These are phyloP conservation scores for Spergularia marina DNA, from an alignment of 148 eudicot genomes.

Conservation along the genomic window DNA sequence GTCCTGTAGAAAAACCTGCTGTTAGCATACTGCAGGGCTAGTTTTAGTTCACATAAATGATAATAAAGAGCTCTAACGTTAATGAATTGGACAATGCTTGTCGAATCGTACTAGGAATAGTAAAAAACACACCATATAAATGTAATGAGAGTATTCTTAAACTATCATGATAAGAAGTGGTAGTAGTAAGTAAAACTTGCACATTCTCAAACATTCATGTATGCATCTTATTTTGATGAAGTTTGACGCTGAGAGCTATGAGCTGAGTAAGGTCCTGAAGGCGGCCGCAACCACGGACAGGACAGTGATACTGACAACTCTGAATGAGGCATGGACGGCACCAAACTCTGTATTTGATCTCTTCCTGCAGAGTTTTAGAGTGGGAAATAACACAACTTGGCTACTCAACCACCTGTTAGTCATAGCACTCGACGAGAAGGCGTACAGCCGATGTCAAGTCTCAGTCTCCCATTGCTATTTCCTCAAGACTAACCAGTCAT, in stretches of 20 bases:
- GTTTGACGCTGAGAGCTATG: slow-evolving; percentile 14
- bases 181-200: no score
- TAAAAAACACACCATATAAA: no score
- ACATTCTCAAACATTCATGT: neutral
- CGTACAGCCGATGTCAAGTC: slow-evolving; percentile 27
- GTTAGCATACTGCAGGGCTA: no score
- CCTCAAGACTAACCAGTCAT: slow-evolving; percentile 21
- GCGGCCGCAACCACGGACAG: slow-evolving; percentile 31
- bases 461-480: slow-evolving; percentile 29
- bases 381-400: slow-evolving; percentile 25
- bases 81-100: no score
- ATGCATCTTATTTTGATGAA: neutral
- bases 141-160: no score
- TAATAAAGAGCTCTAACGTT: no score
- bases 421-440: slow-evolving; percentile 27
- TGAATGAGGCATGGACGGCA: slow-evolving; percentile 42
- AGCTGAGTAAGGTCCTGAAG: slow-evolving; percentile 26
- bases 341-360: slow-evolving; percentile 36
- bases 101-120: no score
- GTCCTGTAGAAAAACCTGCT: no score
- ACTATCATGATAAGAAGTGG: no score
- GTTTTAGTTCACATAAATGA: no score
- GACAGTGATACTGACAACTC: slow-evolving; percentile 29
- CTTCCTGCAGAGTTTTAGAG: slow-evolving; percentile 32
- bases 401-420: slow-evolving; percentile 31